Conservation (phyloP, 371 early-diverging fungal genomes). For the Mucor lusitanicus region DNA sequence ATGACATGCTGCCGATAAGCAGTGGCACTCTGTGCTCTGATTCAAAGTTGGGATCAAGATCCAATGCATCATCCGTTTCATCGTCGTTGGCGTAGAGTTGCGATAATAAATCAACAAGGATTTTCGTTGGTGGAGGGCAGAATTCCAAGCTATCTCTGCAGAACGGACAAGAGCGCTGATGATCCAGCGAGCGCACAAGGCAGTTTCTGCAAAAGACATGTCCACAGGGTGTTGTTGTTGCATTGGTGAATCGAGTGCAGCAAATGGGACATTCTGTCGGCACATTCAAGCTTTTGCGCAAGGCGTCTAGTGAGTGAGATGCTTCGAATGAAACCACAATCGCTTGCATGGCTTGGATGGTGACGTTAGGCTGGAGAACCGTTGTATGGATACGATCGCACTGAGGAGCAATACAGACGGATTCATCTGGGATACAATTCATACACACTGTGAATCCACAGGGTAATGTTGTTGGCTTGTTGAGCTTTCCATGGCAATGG, state of each 20-base stretch:
- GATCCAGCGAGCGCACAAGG: slow-evolving; percentile 41
- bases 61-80: slow-evolving; percentile 9
- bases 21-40: slow-evolving; percentile 44
- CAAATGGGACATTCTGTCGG: slow-evolving; percentile 73
- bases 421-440: slow-evolving; percentile 22
- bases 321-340: background rate
- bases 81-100: slow-evolving; percentile 16
- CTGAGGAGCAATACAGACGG: slow-evolving; percentile 4
- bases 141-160: slow-evolving; percentile 27
- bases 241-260: slow-evolving; percentile 51
- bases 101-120: slow-evolving; percentile 9
- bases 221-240: slow-evolving; percentile 70
- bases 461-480: slow-evolving; percentile 45
- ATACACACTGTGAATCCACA: slow-evolving; percentile 51
- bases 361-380: slow-evolving; percentile 14
- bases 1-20: slow-evolving; percentile 63
- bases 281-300: background rate
- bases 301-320: slow-evolving; percentile 1
- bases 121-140: slow-evolving; percentile 27
- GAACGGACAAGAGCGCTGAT: slow-evolving; percentile 32
- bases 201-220: slow-evolving; percentile 72
- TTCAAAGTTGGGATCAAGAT: background rate
- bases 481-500: slow-evolving; percentile 15
- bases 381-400: slow-evolving; percentile 24
- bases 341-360: slow-evolving; percentile 16